Evolutionary conservation across 129 eudicot species (phyloP).

Genomic region (Ambrosia artemisiifolia): DNA sequence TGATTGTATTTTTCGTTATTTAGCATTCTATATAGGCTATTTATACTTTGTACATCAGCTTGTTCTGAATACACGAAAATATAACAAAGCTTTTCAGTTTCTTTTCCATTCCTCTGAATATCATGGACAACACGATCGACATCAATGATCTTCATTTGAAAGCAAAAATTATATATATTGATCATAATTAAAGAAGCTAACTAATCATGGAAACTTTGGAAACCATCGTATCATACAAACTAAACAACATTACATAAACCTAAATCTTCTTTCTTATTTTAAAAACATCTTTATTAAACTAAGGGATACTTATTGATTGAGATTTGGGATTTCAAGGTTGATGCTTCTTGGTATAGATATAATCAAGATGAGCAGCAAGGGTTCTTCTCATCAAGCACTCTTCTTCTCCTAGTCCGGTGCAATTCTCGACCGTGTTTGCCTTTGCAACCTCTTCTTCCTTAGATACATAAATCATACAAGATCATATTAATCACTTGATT

Average conservation of each 20-base stretch:
- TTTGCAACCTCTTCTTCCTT: constrained; percentile 37
- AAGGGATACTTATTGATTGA: background rate
- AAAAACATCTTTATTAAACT: constrained; percentile 7
- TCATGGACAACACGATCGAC: too few species aligned
- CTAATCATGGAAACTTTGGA: background rate
- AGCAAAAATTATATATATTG: background rate
- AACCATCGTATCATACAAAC: constrained; percentile 12
- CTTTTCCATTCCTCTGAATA: too few species aligned
- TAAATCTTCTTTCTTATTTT: constrained; percentile 16
- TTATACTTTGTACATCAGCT: too few species aligned
- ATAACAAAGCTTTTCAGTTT: too few species aligned
- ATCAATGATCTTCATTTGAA: background rate
- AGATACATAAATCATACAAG: background rate
- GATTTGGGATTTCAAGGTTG: constrained; percentile 29
- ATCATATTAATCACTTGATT: background rate
- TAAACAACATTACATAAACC: background rate
- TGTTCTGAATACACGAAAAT: too few species aligned
- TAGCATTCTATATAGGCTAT: too few species aligned
- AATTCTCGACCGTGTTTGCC: constrained; percentile 33
- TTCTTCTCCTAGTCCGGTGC: constrained; percentile 57
- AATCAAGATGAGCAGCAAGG: constrained; percentile 60
- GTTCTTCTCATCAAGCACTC: constrained; percentile 78
- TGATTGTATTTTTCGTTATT: too few species aligned
- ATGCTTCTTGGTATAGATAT: constrained; percentile 59
- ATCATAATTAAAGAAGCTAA: background rate